Conservation (phyloP, 2,329 filamentous ascomycete species). For the Dothidotthia symphoricarpi region DNA sequence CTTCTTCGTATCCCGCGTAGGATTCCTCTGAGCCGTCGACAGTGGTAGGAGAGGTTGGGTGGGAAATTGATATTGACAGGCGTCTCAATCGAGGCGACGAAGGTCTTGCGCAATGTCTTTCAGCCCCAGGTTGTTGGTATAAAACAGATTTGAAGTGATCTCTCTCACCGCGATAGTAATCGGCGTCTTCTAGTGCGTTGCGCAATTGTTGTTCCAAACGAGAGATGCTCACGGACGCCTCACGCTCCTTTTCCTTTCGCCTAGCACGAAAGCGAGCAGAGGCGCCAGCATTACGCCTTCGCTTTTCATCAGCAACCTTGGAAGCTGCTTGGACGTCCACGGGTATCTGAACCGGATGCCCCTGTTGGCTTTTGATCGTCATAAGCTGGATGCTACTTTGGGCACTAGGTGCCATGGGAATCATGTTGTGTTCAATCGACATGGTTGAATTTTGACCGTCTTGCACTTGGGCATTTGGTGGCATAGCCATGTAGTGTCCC, state of each 20-base stretch:
- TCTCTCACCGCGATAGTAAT: constrained; percentile 72
- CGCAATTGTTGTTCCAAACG: constrained; percentile 67
- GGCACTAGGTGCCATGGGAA: constrained; percentile 48
- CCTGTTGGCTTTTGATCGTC: constrained; percentile 53
- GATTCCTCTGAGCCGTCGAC: constrained; percentile 32
- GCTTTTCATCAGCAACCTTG: constrained; percentile 78
- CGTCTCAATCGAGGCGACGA: constrained; percentile 44
- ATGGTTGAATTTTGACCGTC: constrained; percentile 39
- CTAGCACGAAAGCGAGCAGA: constrained; percentile 79
- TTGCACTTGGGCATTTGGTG: constrained; percentile 13
- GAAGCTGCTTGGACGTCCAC: constrained; percentile 81
- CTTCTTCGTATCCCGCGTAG: constrained; percentile 35
- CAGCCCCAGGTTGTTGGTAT: constrained; percentile 55
- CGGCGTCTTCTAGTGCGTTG: constrained; percentile 65
- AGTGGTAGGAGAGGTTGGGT: constrained; percentile 28
- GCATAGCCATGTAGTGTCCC: constrained; percentile 17
- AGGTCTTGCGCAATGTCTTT: constrained; percentile 47
- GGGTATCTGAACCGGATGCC: constrained; percentile 58
- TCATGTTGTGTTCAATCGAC: constrained; percentile 41
- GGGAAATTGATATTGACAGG: constrained; percentile 30
- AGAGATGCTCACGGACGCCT: constrained; percentile 67
- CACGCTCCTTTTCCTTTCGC: constrained; percentile 77
- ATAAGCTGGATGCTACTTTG: constrained; percentile 54
- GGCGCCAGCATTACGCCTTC: constrained; percentile 79
- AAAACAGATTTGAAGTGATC: constrained; percentile 63